Evolutionary conservation across 164 flowering plant species (phyloP), one percentile per base, ranked within the genome.

Genomic region (Vitis labrusca): DNA sequence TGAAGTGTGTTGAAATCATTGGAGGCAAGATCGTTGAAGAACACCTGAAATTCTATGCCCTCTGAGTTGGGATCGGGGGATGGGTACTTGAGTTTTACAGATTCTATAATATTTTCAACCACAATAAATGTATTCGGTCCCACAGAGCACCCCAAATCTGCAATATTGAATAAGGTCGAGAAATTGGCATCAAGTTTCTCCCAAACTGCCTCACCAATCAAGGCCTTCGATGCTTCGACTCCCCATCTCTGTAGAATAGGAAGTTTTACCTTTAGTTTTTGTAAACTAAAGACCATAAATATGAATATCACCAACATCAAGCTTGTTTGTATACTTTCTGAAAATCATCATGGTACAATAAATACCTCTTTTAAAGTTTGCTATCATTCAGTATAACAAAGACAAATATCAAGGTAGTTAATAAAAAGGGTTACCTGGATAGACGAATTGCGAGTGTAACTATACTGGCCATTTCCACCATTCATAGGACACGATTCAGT

Each of bases 111-210:
- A 15, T 62, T 59, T 10, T 77, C 62, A 9, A 81, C 65, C 1
- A 72, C 71, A 27, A 62, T n/a, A 71, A 81, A 75, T 0, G 79
- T 75, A 61, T 78, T 81, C 19, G 80, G 77, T 68, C 81, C 84
- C 44, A 37, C 44, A 37, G 44, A 37, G 5, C 44, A 37, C 7
- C 44, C 44, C 44, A 37, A 37, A 37, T 80, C 83, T 9, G 76
- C 78, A 14, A 80, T 69, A 14, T 63, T 4, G 50, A 74, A 56
- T 2, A 70, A 11, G 30, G 32, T 70, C 14, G 56, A 14, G 12
- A 56, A 13, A 27, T 59, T 52, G 53, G 72, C 8, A 10, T 79
- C 79, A 11, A 75, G 71, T 23, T 75, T 73, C 14, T 65, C 63
- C 2, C 16, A 12, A 4, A 76, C 76, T 53, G 68, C 72, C 14